A percentile compares a stretch with the other conserved stretches of the same genome.
These are phyloP conservation scores for Climacium dendroides DNA, from an alignment of 225 moss, liverwort and hornwort genomes.

Conservation along the genomic window DNA sequence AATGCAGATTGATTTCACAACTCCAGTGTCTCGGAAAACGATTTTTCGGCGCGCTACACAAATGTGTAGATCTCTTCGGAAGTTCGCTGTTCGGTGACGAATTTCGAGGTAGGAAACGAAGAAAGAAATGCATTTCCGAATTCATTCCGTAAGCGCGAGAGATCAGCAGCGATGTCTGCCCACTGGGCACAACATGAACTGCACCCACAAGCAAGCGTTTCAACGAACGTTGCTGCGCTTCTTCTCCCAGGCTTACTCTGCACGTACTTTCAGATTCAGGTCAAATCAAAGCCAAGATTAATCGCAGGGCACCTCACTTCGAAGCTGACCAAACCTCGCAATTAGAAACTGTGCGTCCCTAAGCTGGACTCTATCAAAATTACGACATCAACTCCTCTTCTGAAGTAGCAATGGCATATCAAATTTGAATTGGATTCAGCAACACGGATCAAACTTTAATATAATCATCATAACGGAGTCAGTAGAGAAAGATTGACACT, in stretches of 20 bases:
- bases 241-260: background rate
- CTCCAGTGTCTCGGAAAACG: no score
- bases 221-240: background rate
- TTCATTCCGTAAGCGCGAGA: background rate
- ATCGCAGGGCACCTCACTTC: background rate
- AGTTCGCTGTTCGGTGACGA: background rate
- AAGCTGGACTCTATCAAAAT: background rate
- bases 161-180: background rate
- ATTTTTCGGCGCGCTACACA: background rate
- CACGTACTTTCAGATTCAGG: background rate
- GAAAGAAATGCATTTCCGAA: background rate
- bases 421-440: background rate
- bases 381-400: background rate
- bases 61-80: background rate
- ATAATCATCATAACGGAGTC: background rate
- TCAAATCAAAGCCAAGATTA: background rate
- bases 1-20: background rate
- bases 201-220: background rate
- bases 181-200: background rate
- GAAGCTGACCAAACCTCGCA: background rate
- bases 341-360: background rate
- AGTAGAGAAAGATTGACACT: background rate
- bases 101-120: background rate
- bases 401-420: background rate
- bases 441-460: background rate